Percentiles rank a stretch among this genome's conserved stretches.
Conservation (phyloP, 176 grass and related monocot species). For the Ensete glaucum region DNA sequence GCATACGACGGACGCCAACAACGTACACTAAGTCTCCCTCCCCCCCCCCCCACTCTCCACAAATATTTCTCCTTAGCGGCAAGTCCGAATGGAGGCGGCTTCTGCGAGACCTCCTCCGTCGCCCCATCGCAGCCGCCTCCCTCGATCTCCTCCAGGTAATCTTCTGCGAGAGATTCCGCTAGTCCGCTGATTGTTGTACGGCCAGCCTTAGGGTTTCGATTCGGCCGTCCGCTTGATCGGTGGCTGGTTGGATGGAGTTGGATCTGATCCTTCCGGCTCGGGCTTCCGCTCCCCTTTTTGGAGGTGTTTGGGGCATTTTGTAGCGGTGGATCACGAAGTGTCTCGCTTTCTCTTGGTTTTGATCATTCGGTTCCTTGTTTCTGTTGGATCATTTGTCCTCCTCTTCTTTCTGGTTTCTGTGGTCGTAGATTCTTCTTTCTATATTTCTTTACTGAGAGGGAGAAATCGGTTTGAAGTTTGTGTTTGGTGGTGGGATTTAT, state of each 20-base stretch:
- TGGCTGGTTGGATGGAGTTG: background rate
- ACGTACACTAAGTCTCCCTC: background rate
- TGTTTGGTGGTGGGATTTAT: background rate
- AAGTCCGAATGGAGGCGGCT: background rate
- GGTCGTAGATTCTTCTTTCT: background rate
- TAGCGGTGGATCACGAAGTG: background rate
- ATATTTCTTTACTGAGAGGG: background rate
- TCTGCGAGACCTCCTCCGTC: background rate
- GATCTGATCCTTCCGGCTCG: background rate
- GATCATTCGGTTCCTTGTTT: background rate
- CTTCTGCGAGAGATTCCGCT: background rate
- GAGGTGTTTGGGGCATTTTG: background rate
- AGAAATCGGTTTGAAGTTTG: background rate
- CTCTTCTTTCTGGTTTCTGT: background rate
- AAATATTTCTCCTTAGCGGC: background rate
- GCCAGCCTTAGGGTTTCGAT: background rate
- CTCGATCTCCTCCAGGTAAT: background rate
- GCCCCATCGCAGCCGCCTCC: background rate
- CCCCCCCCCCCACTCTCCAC: background rate
- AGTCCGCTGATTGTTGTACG: background rate
- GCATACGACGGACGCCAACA: background rate
- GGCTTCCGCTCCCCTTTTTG: background rate
- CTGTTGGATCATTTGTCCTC: background rate
- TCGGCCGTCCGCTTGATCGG: background rate
- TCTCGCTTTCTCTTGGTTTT: background rate